These are phyloP conservation scores for Podila minutissima DNA, from an alignment of 192 early-diverging fungal genomes.

Conservation along the genomic window DNA sequence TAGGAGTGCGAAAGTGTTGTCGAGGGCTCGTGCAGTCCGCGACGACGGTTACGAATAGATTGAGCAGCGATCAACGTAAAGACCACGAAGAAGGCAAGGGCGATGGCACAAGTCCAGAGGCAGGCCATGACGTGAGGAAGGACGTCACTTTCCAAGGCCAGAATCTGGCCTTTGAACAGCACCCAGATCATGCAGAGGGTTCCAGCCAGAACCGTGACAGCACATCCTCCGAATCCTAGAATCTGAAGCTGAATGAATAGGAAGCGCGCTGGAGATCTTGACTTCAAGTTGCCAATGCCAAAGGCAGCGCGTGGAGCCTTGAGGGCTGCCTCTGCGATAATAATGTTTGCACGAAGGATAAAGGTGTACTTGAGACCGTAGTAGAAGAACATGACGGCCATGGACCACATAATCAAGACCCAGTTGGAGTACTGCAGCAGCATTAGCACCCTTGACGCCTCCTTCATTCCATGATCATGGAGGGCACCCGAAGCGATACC, in stretches of 20 bases:
- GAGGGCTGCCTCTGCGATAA: conserved; percentile 45
- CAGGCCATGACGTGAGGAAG: conserved; percentile 29
- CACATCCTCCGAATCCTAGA: conserved; percentile 42
- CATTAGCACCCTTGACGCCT: conserved; percentile 14
- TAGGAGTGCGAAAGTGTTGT: conserved; percentile 9
- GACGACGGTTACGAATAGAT: conserved; percentile 31
- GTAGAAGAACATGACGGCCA: conserved; percentile 44
- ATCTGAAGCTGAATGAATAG: conserved; percentile 49
- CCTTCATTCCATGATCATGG: conserved; percentile 16
- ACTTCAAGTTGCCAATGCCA: conserved; percentile 43
- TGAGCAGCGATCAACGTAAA: conserved; percentile 29
- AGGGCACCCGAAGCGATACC: conserved; percentile 28
- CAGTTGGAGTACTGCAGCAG: conserved; percentile 41
- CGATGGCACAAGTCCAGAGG: conserved; percentile 44
- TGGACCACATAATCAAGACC: conserved; percentile 41
- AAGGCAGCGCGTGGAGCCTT: conserved; percentile 41
- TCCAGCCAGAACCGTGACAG: conserved; percentile 26
- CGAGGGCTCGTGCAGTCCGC: conserved; percentile 23
- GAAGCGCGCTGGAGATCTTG: conserved; percentile 34
- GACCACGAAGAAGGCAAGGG: conserved; percentile 23
- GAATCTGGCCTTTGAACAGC: conserved; percentile 18
- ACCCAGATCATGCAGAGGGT: conserved; percentile 37
- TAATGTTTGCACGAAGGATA: conserved; percentile 49
- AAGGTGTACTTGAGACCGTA: conserved; percentile 51
- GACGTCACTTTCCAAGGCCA: conserved; percentile 11